These are phyloP conservation scores for Allium fistulosum DNA, from an alignment of 106 monocot genomes.

Conservation along the genomic window DNA sequence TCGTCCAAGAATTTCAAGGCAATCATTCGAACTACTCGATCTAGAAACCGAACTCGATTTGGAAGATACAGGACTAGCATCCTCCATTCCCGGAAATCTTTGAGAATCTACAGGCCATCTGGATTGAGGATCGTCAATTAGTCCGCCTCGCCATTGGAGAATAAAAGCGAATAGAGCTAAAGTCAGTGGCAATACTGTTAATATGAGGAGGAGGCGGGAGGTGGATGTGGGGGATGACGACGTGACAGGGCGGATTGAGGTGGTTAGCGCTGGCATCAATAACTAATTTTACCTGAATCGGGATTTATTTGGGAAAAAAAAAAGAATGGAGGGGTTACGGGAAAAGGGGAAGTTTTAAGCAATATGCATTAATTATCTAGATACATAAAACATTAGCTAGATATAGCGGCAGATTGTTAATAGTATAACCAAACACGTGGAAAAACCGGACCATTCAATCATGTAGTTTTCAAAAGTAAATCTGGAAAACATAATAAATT, in stretches of 20 bases:
- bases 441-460: no score
- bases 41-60: constrained; percentile 23
- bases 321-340: no score
- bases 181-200: constrained; percentile 60
- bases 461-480: no score
- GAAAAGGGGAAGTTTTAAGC: no score
- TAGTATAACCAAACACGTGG: no score
- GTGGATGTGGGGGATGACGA: constrained; percentile 1
- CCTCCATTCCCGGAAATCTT: constrained; percentile 85
- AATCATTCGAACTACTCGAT: constrained; percentile 42
- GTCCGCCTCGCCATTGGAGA: constrained; percentile 93
- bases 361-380: no score
- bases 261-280: constrained; percentile 26
- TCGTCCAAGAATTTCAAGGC: constrained; percentile 34
- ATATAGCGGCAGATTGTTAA: no score
- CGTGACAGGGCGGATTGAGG: constrained; percentile 9
- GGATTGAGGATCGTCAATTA: constrained; percentile 63
- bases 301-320: no score
- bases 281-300: no score
- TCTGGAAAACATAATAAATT: no score
- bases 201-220: constrained; percentile 52
- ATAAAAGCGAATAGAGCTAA: constrained; percentile 77
- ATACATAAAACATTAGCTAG: no score
- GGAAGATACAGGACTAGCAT: constrained; percentile 30
- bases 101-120: constrained; percentile 51